Base-by-base conservation (phyloP, 345 rosid genomes). In the Melaleuca alternifolia region DNA sequence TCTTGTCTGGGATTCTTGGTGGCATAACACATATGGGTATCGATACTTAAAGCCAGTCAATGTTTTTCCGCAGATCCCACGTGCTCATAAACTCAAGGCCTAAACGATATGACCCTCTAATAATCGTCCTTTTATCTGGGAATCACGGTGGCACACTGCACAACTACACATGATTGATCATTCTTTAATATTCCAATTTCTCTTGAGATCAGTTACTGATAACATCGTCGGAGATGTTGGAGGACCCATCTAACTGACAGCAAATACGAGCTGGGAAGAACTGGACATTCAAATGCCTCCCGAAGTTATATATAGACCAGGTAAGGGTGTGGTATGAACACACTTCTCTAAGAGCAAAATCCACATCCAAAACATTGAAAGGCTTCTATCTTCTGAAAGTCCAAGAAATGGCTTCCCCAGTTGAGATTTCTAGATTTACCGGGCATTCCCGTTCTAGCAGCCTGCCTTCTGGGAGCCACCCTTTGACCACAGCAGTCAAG, bases 401-500 rank as follows among this genome's bases (percentile, higher is more conserved):
- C 52, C 26, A 83, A 79, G 88, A 84, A 86, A 87, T 62, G 30
- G 65, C 65, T 57, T 57, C 65, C 15, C 30, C 30, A 26, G 65
- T n/a, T 57, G 30, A 57, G 65, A 57, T 57, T 57, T 57, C 65
- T 57, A 57, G 24, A 57, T 57, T 57, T 57, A n/a, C 52, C 44
- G 79, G 33, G 54, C 93, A 90, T 46, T 71, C 46, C 61, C 86
- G 88, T 12, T 90, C 90, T 5, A 85, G 24, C 79, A 90, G 91
- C 51, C 84, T 90, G 62, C 91, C 93, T 18, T 85, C 89, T 41
- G 83, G 51, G 59, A 57, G 88, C 11, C 90, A 90, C 46, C 89
- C 91, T 51, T 83, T 89, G 20, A 84, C 30, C 14, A 18, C 30
- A 2, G 54, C 10, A 7, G 85, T 90, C 21, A 87, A 87, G 82